A percentile compares a stretch with the other conserved stretches of the same genome.
These are phyloP conservation scores for Trichoderma simmonsii DNA, from an alignment of 2,329 filamentous ascomycete genomes.

Conservation along the genomic window DNA sequence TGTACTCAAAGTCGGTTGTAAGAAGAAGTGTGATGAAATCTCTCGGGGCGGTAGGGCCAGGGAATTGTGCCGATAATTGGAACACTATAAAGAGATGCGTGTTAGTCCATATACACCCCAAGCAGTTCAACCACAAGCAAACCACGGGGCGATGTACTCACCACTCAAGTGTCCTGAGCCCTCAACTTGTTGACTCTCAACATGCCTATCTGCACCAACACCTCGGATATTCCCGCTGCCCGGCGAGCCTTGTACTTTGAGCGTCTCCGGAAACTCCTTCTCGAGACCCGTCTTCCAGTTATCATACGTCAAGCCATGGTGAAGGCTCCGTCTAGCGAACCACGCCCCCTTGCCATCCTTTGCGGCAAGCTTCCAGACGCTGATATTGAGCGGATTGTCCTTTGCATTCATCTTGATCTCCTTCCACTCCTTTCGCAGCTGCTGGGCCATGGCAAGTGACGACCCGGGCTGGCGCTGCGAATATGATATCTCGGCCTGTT, in stretches of 20 bases:
- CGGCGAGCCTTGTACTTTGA: conserved; percentile 66
- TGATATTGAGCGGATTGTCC: conserved; percentile 73
- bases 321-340: conserved; percentile 84
- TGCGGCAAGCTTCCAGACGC: conserved; percentile 73
- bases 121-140: neutral
- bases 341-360: conserved; percentile 83
- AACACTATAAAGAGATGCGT: conserved; percentile 57
- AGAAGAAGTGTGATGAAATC: conserved; percentile 83
- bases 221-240: conserved; percentile 76
- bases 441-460: conserved; percentile 45
- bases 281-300: conserved; percentile 75
- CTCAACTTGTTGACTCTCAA: conserved; percentile 61
- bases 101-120: neutral
- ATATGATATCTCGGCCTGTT: conserved; percentile 50
- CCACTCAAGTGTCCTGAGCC: conserved; percentile 62
- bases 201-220: conserved; percentile 73
- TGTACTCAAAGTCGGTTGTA: conserved; percentile 56
- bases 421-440: conserved; percentile 83
- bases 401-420: conserved; percentile 68
- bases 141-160: conserved; percentile 28
- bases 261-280: conserved; percentile 74
- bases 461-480: conserved; percentile 41
- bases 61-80: conserved; percentile 84
- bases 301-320: conserved; percentile 72
- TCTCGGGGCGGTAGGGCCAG: conserved; percentile 79